phyloP scores from a whole-genome alignment of 805 yeast species.

The Trichomonascus vanleenenianus region DNA sequence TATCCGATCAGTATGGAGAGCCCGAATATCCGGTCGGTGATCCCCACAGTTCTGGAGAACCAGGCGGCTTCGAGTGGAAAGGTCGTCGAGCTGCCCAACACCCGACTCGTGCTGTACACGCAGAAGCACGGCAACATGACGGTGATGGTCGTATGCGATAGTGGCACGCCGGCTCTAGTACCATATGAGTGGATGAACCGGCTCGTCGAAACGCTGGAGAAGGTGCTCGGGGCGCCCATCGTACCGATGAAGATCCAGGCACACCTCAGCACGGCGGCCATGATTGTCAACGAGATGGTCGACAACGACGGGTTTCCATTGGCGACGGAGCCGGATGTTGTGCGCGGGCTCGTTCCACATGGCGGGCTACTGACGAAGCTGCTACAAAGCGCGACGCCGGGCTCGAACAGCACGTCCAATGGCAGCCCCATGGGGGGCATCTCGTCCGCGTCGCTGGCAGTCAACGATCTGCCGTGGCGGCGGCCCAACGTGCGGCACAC shows the following conservation, averaged over 20 bases:
- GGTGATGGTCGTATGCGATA: conserved; percentile 25
- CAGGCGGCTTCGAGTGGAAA: not conserved
- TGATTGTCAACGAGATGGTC: conserved; percentile 68
- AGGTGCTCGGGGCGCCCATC: conserved; percentile 53
- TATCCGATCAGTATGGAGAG: not conserved
- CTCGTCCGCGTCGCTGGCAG: conserved; percentile 12
- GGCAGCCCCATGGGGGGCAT: conserved; percentile 16
- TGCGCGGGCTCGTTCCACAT: conserved; percentile 64
- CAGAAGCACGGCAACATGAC: conserved; percentile 20
- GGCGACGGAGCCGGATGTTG: conserved; percentile 59
- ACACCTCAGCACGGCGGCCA: conserved; percentile 61
- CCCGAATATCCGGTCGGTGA: not conserved
- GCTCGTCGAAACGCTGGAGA: conserved; percentile 44
- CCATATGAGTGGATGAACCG: conserved; percentile 46
- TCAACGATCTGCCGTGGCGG: conserved; percentile 63
- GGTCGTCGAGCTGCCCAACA: conserved; percentile 18
- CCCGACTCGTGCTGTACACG: conserved; percentile 24
- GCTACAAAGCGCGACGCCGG: conserved; percentile 21
- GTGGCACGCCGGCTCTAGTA: conserved; percentile 40
- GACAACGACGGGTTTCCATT: conserved; percentile 66
- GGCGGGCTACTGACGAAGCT: conserved; percentile 48
- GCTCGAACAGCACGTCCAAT: conserved; percentile 22
- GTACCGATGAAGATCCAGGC: conserved; percentile 52
- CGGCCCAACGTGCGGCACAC: conserved; percentile 58
- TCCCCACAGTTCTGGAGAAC: not conserved